These are phyloP conservation scores for Diaporthe sp. DNA, from an alignment of 2,329 filamentous ascomycete species.

Conservation along the genomic window DNA sequence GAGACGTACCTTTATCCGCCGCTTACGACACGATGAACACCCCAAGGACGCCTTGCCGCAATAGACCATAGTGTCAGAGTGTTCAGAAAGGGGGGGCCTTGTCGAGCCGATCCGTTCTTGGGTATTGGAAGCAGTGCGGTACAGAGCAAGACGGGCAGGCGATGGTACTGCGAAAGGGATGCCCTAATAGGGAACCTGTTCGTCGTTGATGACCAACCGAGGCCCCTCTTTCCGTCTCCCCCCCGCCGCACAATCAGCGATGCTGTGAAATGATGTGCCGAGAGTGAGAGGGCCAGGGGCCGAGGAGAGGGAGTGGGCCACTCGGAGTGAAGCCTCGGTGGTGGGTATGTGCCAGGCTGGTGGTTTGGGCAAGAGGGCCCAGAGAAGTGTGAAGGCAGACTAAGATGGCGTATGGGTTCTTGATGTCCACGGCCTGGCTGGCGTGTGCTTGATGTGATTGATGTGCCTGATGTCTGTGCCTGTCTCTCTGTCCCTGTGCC, in stretches of 20 bases:
- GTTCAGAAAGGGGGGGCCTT: slow-evolving; percentile 12
- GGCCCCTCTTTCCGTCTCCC: slow-evolving; percentile 29
- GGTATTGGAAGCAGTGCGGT: slow-evolving; percentile 1
- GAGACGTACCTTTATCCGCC: slow-evolving; percentile 67
- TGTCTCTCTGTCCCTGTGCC: neutral
- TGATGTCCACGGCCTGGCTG: neutral
- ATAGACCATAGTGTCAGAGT: slow-evolving; percentile 62
- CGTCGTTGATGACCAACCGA: slow-evolving; percentile 11
- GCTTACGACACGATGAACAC: slow-evolving; percentile 66
- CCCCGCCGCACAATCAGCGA: slow-evolving; percentile 16
- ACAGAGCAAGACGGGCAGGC: slow-evolving; percentile 1
- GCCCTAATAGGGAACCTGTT: slow-evolving; percentile 29
- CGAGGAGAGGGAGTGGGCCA: slow-evolving; percentile 8
- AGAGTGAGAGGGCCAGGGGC: slow-evolving; percentile 8
- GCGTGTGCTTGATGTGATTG: neutral
- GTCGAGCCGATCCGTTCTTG: neutral
- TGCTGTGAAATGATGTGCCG: slow-evolving; percentile 4
- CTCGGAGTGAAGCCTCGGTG: slow-evolving; percentile 10
- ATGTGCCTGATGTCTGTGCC: slow-evolving; percentile 3
- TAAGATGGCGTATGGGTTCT: neutral
- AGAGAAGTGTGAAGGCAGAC: neutral
- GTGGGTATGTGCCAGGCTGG: slow-evolving; percentile 6
- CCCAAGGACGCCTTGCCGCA: slow-evolving; percentile 70
- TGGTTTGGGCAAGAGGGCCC: slow-evolving; percentile 11
- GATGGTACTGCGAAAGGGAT: slow-evolving; percentile 2